Evolutionary conservation across 371 early-diverging fungal genomes (phyloP), one percentile per base, ranked within the genome.

Genomic region (Basidiobolus meristosporus): DNA sequence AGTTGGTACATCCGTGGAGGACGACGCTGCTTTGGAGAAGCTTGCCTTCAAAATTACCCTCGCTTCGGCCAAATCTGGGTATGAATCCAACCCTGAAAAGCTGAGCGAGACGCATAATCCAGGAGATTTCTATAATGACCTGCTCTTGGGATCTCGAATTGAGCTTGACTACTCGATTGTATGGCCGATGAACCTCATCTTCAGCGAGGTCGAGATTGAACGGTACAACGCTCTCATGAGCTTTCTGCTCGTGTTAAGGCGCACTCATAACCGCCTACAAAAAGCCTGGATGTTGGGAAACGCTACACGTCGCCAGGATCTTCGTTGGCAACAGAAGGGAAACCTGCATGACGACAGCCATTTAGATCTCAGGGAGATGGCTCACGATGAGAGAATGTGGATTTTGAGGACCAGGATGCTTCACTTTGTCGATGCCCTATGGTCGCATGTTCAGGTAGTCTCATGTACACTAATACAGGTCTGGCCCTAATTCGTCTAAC

Each of bases 141-240:
- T 68, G 38, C 48, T 70, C 6, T 35, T 74, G 15, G 65, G 65
- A 14, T 46, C 60, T 9, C 68, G 65, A 2, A 47, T 75, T n/a
- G 48, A 63, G 5, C 48, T 84, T 4, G 60, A 61, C 9, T 82
- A 72, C 46, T 47, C 56, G 11, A 46, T 79, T 39, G 42, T 53
- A 20, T 84, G 85, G 85, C 85, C 85, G 0, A 52, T 84, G 21
- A 77, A 80, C 57, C 50, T 80, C 12, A 68, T 84, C 36, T 46
- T 84, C 9, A 70, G 69, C 1, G 42, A 45, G 15, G 53, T 53
- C 7, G 78, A 80, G 40, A 40, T 84, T 33, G 48, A 48, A 1
- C 62, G 52, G 21, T 80, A 77, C 29, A 62, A 58, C 22, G 54
- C 62, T 15, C 41, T 79, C 14, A 73, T 78, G 61, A 53, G 65